phyloP scores from a whole-genome alignment of 2,329 filamentous ascomycete species.

The Furcasterigmium furcatum region DNA sequence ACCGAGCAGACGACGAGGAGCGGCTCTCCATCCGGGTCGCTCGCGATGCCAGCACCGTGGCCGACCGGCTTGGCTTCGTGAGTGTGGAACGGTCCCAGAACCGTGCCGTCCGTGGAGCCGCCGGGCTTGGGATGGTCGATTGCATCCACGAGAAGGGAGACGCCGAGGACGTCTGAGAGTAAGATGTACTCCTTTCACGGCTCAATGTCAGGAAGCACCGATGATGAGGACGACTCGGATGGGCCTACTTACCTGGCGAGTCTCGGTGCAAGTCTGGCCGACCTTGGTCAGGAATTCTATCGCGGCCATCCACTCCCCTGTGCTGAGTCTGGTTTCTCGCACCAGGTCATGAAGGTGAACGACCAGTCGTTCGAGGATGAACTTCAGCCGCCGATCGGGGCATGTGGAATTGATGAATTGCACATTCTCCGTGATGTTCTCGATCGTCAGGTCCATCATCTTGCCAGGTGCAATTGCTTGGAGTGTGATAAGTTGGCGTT shows the following conservation, averaged over 20 bases:
- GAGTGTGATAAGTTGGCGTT: too few species aligned
- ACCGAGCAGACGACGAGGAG: constrained; percentile 73
- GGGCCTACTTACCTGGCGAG: constrained; percentile 57
- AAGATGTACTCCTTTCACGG: constrained; percentile 75
- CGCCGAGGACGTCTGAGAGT: constrained; percentile 74
- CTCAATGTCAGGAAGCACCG: too few species aligned
- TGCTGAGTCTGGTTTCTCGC: constrained; percentile 69
- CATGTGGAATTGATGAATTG: constrained; percentile 67
- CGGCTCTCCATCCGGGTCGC: constrained; percentile 66
- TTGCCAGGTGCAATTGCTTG: too few species aligned
- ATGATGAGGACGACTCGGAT: too few species aligned
- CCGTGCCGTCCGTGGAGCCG: constrained; percentile 70
- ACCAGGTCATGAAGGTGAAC: constrained; percentile 75
- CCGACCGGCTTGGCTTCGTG: constrained; percentile 63
- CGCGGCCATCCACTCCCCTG: constrained; percentile 69
- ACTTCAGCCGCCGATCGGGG: constrained; percentile 58
- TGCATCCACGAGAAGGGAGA: constrained; percentile 75
- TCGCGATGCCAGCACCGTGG: constrained; percentile 61
- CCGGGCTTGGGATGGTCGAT: constrained; percentile 81
- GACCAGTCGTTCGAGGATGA: constrained; percentile 66
- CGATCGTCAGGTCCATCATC: constrained; percentile 67
- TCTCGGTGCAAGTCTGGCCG: constrained; percentile 66
- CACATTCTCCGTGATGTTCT: constrained; percentile 73
- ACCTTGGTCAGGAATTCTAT: constrained; percentile 65
- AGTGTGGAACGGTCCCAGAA: constrained; percentile 80